Conservation (phyloP, 2,329 filamentous ascomycete species). For the Dactylellina parvicollis region DNA sequence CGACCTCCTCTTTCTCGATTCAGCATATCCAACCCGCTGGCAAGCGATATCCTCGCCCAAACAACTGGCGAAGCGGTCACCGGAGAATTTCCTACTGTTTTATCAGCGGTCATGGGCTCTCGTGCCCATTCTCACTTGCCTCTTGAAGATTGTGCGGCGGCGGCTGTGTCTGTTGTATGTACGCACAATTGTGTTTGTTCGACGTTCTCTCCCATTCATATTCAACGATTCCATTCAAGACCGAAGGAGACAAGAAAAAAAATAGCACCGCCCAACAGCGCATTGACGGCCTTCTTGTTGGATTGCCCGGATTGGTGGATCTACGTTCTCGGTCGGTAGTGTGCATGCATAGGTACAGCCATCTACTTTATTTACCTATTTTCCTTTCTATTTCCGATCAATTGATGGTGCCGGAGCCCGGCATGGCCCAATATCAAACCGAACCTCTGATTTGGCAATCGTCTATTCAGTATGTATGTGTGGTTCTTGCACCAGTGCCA, state of each 20-base stretch:
- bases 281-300: conserved; percentile 31
- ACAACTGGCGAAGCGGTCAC: neutral
- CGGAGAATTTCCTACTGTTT: conserved; percentile 28
- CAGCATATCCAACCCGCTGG: conserved; percentile 32
- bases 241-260: neutral
- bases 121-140: conserved; percentile 14
- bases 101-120: conserved; percentile 12
- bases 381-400: neutral
- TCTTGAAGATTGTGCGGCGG: conserved; percentile 16
- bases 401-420: neutral
- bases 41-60: conserved; percentile 6
- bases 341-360: conserved; percentile 26
- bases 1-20: conserved; percentile 38
- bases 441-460: too few relatives aligned
- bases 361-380: conserved; percentile 1
- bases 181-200: neutral
- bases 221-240: conserved; percentile 13
- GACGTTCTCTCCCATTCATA: neutral
- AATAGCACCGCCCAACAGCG: conserved; percentile 20
- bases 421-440: too few relatives aligned
- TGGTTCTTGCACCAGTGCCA: neutral
- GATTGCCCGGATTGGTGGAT: conserved; percentile 4
- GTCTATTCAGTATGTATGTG: too few relatives aligned
- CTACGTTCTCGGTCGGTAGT: conserved; percentile 14
- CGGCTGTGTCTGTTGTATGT: conserved; percentile 9